A percentile compares a stretch with the other conserved stretches of the same genome.
Conservation (phyloP, 371 early-diverging fungal species). For the Zopfochytrium polystomum region DNA sequence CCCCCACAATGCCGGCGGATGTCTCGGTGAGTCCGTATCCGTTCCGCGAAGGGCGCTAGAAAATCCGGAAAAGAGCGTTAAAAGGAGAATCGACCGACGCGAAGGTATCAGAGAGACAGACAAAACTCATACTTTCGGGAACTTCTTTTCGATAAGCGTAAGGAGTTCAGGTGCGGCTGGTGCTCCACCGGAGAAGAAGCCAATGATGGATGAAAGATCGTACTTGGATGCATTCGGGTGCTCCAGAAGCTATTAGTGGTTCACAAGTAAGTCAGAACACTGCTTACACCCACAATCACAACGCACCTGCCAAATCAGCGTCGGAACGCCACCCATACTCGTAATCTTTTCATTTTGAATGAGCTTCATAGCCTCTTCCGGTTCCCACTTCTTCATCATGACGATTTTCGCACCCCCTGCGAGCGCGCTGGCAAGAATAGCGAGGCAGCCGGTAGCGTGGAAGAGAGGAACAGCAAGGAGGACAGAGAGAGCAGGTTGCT, state of each 20-base stretch:
- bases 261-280: too few species aligned
- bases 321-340: conserved; percentile 23
- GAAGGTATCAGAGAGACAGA: too few species aligned
- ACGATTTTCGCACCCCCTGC: conserved; percentile 18
- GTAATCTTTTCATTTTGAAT: conserved; percentile 24
- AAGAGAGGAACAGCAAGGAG: conserved; percentile 24
- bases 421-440: not conserved
- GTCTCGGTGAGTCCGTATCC: conserved; percentile 32
- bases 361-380: conserved; percentile 16
- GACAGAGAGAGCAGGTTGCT: too few species aligned
- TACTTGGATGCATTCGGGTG: conserved; percentile 21
- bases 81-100: too few species aligned
- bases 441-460: conserved; percentile 26
- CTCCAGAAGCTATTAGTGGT: conserved; percentile 22
- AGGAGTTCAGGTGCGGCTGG: conserved; percentile 14
- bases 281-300: too few species aligned
- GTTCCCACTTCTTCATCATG: conserved; percentile 24
- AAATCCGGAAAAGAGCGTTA: too few species aligned
- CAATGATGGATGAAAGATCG: conserved; percentile 14
- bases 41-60: not conserved
- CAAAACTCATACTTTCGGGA: not conserved
- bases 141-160: not conserved
- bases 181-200: conserved; percentile 20
- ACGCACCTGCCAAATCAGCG: conserved; percentile 19
- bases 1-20: not conserved